These are phyloP conservation scores for Phytophthora pinifolia DNA, from an alignment of 352 stramenopile species.

Conservation along the genomic window DNA sequence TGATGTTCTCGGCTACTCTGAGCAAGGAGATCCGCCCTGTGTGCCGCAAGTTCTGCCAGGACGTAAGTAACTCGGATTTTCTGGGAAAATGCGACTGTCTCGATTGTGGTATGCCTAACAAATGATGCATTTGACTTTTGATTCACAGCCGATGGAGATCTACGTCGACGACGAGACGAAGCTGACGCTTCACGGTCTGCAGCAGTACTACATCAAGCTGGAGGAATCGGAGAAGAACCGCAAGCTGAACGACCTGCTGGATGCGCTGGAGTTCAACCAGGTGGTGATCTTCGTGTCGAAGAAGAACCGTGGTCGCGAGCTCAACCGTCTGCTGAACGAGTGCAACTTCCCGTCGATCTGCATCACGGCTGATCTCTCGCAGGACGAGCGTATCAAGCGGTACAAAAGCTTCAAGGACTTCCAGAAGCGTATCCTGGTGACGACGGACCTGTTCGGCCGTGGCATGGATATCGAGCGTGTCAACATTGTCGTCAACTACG, in stretches of 20 bases:
- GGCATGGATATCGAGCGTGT: conserved; percentile 99
- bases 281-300: conserved; percentile 99
- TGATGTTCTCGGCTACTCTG: conserved; percentile 99
- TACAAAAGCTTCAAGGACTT: conserved; percentile 99
- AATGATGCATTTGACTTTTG: conserved; percentile 1
- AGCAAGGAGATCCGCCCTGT: conserved; percentile 99
- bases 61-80: conserved; percentile 65
- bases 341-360: conserved; percentile 99
- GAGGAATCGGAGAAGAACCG: conserved; percentile 99
- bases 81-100: background rate
- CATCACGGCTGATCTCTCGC: conserved; percentile 97
- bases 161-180: conserved; percentile 99
- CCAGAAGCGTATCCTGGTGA: conserved; percentile 99
- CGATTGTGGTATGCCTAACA: background rate
- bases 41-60: conserved; percentile 99
- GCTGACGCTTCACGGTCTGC: conserved; percentile 99
- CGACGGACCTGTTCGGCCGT: conserved; percentile 99
- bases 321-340: conserved; percentile 98
- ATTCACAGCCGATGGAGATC: conserved; percentile 96
- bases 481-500: conserved; percentile 99
- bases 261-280: conserved; percentile 99
- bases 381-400: conserved; percentile 97
- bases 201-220: conserved; percentile 99
- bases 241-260: conserved; percentile 99
- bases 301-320: conserved; percentile 96